Conservation (phyloP, 768 basidiomycete species). For the Filobasidium wieringae region DNA sequence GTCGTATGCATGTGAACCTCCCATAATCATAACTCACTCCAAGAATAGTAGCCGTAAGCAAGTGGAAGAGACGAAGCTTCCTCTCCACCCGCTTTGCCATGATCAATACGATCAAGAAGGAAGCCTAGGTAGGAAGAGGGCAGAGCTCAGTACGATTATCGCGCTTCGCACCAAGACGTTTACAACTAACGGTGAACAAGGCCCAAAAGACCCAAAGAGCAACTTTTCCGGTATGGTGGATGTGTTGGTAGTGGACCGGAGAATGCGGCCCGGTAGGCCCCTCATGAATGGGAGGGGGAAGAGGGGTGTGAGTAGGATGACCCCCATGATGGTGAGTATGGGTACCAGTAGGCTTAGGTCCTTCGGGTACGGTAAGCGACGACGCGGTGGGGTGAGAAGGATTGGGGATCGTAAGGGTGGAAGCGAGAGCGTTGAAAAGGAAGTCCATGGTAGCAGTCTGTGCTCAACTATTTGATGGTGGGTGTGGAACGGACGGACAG, state of each 20-base stretch:
- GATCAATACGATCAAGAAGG: constrained; percentile 20
- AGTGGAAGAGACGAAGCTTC: constrained; percentile 32
- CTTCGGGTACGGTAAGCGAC: neutral
- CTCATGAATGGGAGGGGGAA: neutral
- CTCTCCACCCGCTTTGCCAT: constrained; percentile 31
- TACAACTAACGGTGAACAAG: neutral
- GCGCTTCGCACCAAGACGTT: no score
- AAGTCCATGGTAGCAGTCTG: neutral
- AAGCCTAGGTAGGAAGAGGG: no score
- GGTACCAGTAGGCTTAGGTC: neutral
- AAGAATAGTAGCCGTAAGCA: constrained; percentile 30
- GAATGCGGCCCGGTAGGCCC: neutral
- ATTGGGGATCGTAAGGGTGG: neutral
- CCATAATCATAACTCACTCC: constrained; percentile 9
- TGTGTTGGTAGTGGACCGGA: neutral
- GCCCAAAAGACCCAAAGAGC: neutral
- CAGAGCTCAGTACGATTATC: no score
- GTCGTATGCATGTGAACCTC: neutral
- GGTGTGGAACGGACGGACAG: no score
- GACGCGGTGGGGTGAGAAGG: neutral
- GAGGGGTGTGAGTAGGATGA: neutral
- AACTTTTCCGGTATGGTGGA: neutral
- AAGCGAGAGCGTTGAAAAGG: neutral
- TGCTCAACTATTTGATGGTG: no score
- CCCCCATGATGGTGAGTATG: neutral